These are phyloP conservation scores for Trichocladium uniseriatum DNA, from an alignment of 495 filamentous ascomycete species.

Conservation along the genomic window DNA sequence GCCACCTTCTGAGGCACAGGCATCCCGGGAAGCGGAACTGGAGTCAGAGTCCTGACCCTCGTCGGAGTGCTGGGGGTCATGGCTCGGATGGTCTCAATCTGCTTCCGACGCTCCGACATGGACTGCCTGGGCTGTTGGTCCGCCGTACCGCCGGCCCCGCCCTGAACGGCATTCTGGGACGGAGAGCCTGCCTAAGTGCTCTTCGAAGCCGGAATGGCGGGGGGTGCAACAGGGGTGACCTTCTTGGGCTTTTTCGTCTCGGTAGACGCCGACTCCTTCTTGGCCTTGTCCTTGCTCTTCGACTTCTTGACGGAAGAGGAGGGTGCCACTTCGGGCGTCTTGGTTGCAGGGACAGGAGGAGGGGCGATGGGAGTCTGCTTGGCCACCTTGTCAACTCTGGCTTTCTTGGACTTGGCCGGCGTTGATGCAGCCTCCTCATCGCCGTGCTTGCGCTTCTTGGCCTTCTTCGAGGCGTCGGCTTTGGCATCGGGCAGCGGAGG, in stretches of 20 bases:
- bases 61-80: not conserved
- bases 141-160: not conserved
- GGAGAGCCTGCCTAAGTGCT: conserved; percentile 19
- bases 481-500: conserved; percentile 9
- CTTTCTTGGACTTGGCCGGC: conserved; percentile 26
- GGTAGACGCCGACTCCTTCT: conserved; percentile 9
- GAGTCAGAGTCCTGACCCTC: not conserved
- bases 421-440: conserved; percentile 10
- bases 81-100: not conserved
- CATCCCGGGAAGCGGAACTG: not conserved
- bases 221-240: conserved; percentile 32
- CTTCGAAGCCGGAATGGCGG: conserved; percentile 25
- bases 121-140: conserved; percentile 5
- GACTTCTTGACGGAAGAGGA: conserved; percentile 7
- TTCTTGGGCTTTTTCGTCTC: conserved; percentile 14
- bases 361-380: conserved; percentile 26
- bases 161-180: conserved; percentile 1
- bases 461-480: conserved; percentile 15
- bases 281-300: conserved; percentile 12
- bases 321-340: not conserved
- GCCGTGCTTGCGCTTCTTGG: conserved; percentile 40
- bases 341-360: conserved; percentile 12
- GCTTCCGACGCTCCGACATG: conserved; percentile 10
- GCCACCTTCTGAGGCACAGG: not conserved
- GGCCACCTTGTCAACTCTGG: conserved; percentile 8